Evolutionary conservation across 2,329 filamentous ascomycete species (phyloP).

Genomic region (Xylariales sp.): DNA sequence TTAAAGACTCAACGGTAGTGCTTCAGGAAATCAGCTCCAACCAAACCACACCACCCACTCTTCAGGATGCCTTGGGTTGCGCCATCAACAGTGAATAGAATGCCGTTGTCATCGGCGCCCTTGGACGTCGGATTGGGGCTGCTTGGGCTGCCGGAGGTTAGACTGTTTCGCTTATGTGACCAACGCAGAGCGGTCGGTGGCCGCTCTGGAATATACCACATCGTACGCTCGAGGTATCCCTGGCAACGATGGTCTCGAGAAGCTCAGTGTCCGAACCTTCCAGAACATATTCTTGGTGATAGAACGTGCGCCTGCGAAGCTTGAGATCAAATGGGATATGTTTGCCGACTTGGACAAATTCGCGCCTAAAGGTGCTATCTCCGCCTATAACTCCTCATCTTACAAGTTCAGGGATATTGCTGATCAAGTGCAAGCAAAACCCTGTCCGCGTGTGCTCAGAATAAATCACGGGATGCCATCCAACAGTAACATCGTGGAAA

Average conservation of each 20-base stretch:
- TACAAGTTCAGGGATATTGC: conserved; percentile 25
- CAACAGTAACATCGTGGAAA: conserved; percentile 26
- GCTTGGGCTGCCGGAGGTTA: conserved; percentile 38
- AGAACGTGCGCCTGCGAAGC: conserved; percentile 27
- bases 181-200: conserved; percentile 28
- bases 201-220: conserved; percentile 34
- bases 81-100: conserved; percentile 20
- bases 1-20: too few species aligned
- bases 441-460: conserved; percentile 25
- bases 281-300: conserved; percentile 19
- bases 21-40: too few species aligned
- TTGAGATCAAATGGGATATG: conserved; percentile 24
- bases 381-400: conserved; percentile 27
- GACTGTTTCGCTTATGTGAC: conserved; percentile 39
- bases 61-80: conserved; percentile 16
- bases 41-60: too few species aligned
- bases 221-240: conserved; percentile 28
- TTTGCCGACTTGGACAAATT: conserved; percentile 24
- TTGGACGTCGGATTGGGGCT: conserved; percentile 37
- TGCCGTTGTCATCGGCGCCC: conserved; percentile 37
- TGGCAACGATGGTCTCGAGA: conserved; percentile 2
- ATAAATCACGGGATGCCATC: conserved; percentile 31
- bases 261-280: conserved; percentile 3
- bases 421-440: conserved; percentile 12
- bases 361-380: conserved; percentile 22